These are phyloP conservation scores for Trapa incisa DNA, from an alignment of 345 rosid species.

Conservation along the genomic window DNA sequence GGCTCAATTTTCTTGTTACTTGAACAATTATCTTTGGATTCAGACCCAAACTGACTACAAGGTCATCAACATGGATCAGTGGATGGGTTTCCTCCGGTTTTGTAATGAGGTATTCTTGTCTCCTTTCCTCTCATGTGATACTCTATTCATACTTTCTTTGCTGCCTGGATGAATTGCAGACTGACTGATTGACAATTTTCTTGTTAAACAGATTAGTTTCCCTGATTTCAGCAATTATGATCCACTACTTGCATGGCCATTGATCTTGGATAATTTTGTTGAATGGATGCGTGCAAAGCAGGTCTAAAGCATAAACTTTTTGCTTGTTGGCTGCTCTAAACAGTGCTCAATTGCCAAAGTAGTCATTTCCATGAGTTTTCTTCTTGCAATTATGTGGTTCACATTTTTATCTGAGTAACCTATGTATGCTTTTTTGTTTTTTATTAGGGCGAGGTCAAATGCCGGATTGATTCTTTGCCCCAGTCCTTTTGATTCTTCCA, in stretches of 20 bases:
- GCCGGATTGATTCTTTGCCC: neutral
- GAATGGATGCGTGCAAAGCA: conserved; percentile 86
- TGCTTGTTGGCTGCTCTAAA: conserved; percentile 34
- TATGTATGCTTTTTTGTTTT: neutral
- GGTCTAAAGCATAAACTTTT: conserved; percentile 22
- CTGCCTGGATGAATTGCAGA: neutral
- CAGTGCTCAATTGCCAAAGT: conserved; percentile 6
- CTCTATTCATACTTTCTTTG: neutral
- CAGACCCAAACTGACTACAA: conserved; percentile 88
- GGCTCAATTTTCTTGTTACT: neutral
- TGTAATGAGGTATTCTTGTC: conserved; percentile 67
- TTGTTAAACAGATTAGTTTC: conserved; percentile 70
- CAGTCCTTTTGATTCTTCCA: neutral
- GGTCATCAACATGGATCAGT: conserved; percentile 91
- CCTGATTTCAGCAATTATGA: conserved; percentile 67
- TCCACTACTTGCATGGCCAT: conserved; percentile 95
- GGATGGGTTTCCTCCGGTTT: conserved; percentile 81
- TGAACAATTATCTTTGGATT: conserved; percentile 9
- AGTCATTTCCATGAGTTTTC: neutral
- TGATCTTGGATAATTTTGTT: conserved; percentile 94
- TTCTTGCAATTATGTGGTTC: neutral
- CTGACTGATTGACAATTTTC: neutral
- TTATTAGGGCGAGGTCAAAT: neutral
- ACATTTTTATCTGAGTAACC: neutral
- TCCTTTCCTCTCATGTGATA: neutral